Evolutionary conservation across 257 asterid genomes (phyloP), one percentile per base, ranked within the genome.

Genomic region (Rehmannia glutinosa): DNA sequence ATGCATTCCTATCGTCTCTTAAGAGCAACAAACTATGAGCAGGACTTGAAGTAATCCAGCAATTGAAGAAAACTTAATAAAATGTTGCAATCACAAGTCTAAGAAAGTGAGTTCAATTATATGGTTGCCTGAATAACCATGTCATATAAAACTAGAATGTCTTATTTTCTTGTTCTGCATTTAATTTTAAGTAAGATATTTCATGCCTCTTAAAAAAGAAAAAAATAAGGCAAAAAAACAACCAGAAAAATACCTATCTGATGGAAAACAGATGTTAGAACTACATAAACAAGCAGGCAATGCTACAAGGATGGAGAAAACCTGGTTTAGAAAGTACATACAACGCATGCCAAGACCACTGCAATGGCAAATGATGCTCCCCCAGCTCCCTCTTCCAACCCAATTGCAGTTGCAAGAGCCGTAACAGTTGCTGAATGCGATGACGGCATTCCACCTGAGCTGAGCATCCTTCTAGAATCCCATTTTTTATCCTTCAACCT

Each of bases 361-460:
- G 99, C 96, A 68, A 93, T 87, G 19, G 96, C 96, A 62, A 90
- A 93, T 58, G 94, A 76, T 47, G 96, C 73, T 70, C 82, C 88
- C 17, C 91, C 92, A 3, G 78, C 66, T 59, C 99, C 99, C 43
- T 90, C 99, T 66, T 81, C 86, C 77, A 93, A 53, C 13, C 90
- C 94, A 71, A 93, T 82, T 73, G 95, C 89, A 46, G 82, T 72
- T 68, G 94, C 91, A 56, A 93, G 96, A 45, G 99, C 92, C 6
- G 84, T 84, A 28, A 93, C 97, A 20, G 92, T 83, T 43, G 99
- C 95, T 60, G 97, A 90, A 86, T 90, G 99, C 46, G 96, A 93
- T 32, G 99, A 93, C 15, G 99, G 99, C 99, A 93, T 90, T 75
- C 99, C 99, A 39, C 99, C 99, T 23, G 99, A 90, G 79, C 97